Conservation (phyloP, 805 yeast genomes). For the Spathaspora hagerdaliae region DNA sequence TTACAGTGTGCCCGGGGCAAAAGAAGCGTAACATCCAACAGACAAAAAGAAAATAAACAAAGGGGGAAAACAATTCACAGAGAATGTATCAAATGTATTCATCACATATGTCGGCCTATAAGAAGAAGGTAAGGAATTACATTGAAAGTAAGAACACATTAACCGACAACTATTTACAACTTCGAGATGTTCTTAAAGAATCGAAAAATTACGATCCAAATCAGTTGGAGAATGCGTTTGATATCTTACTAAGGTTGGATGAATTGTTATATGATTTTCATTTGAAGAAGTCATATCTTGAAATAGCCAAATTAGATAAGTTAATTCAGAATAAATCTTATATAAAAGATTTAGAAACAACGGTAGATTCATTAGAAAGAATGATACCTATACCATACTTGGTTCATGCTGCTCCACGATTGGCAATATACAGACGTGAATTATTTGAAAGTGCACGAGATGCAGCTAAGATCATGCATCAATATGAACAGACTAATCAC, state of each 20-base stretch:
- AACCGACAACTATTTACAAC: conserved; percentile 8
- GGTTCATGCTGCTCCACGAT: conserved; percentile 8
- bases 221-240: conserved; percentile 11
- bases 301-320: conserved; percentile 11
- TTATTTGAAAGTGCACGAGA: conserved; percentile 27
- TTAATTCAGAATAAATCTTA: conserved; percentile 6
- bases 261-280: conserved; percentile 21
- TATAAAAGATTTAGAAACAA: conserved; percentile 13
- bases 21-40: too few species aligned
- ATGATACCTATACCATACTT: conserved; percentile 20
- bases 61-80: too few species aligned
- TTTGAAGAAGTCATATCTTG: conserved; percentile 22
- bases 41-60: too few species aligned
- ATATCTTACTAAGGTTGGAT: conserved; percentile 21
- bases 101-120: not conserved
- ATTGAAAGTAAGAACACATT: conserved; percentile 11
- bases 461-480: conserved; percentile 24
- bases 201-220: conserved; percentile 5
- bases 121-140: conserved; percentile 16
- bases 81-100: too few species aligned
- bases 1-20: too few species aligned
- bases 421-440: conserved; percentile 26
- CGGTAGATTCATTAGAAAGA: conserved; percentile 16
- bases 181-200: conserved; percentile 7
- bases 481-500: conserved; percentile 4